Conservation (phyloP, 345 rosid genomes). For the Salix viminalis region DNA sequence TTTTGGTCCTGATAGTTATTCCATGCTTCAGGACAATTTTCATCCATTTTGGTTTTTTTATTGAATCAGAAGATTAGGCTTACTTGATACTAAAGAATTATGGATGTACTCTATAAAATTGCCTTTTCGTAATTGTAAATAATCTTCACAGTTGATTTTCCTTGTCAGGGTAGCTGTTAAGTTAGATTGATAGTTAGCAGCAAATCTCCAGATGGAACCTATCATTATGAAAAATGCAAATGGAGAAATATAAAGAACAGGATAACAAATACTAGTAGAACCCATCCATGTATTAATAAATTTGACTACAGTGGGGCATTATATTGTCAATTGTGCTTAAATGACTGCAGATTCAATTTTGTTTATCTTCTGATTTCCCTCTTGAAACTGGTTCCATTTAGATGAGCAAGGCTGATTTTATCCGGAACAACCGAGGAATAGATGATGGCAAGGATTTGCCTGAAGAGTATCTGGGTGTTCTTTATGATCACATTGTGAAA, state of each 20-base stretch:
- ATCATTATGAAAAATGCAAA: not conserved
- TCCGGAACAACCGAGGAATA: constrained; percentile 85
- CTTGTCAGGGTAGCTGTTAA: not conserved
- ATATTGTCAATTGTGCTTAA: constrained; percentile 1
- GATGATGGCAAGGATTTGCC: constrained; percentile 96
- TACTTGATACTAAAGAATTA: not conserved
- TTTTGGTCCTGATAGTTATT: not conserved
- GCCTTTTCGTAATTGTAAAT: not conserved
- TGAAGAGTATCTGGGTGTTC: constrained; percentile 75
- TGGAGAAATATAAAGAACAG: not conserved
- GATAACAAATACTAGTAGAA: not conserved
- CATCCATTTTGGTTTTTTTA: not conserved
- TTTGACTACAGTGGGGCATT: not conserved
- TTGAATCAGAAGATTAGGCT: not conserved
- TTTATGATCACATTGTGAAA: constrained; percentile 83
- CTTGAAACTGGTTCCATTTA: constrained; percentile 31
- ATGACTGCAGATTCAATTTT: not conserved
- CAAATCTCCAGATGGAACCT: not conserved
- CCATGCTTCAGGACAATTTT: not conserved
- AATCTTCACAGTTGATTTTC: not conserved
- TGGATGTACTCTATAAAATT: not conserved
- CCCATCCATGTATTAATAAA: not conserved
- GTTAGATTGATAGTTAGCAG: not conserved
- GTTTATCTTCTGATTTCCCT: constrained; percentile 27
- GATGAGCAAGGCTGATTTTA: constrained; percentile 92